Base-by-base conservation (phyloP, 768 basidiomycete genomes). In the Mycena capillaripes region DNA sequence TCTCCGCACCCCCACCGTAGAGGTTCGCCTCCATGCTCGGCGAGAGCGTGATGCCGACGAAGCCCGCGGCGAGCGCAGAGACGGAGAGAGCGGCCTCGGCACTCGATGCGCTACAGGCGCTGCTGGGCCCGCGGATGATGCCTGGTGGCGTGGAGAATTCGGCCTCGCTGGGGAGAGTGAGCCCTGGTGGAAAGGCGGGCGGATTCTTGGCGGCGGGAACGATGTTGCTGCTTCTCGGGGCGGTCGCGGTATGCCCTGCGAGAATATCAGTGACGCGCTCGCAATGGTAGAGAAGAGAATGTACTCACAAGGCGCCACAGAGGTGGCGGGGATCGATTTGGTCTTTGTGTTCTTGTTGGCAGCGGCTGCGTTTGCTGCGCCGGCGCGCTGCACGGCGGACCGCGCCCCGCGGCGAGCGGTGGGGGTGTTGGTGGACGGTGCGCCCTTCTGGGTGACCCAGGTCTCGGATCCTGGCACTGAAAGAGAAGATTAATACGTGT, bases 381-480 rank as follows among this genome's bases (percentile, higher is more conserved):
- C 12, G 7, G 53, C 19, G 38, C 11, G 40, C 34, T 58, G 57
- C 64, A 29, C 30, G 21, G 72, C 56, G 21, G 72, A 73, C 78
- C 80, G 80, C 0, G 78, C 78, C 11, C 66, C 70, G 29, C 62
- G 70, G 60, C 72, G 57, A 30, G 71, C 70, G 12, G 69, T 52
- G 17, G 72, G 70, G 3, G 76, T 66, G 23, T 64, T 53, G 29
- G 71, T 53, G 2, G 73, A 19, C 6, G 76, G 68, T 14, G 65
- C 72, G 48, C 25, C 44, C 46, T 82, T 82, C 40, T 76, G 62
- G 16, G 69, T 69, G 29, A 76, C 77, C 86, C 86, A 86, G 16
- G 72, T 70, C 0, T 79, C 70, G 11, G 85, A 86, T 25, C 85
- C 85, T 42, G 84, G 82, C 17, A 86, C 85, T 85, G 62, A n/a